These are phyloP conservation scores for Hyphopichia pseudoburtonii DNA, from an alignment of 1,139 yeast genomes.

Conservation along the genomic window DNA sequence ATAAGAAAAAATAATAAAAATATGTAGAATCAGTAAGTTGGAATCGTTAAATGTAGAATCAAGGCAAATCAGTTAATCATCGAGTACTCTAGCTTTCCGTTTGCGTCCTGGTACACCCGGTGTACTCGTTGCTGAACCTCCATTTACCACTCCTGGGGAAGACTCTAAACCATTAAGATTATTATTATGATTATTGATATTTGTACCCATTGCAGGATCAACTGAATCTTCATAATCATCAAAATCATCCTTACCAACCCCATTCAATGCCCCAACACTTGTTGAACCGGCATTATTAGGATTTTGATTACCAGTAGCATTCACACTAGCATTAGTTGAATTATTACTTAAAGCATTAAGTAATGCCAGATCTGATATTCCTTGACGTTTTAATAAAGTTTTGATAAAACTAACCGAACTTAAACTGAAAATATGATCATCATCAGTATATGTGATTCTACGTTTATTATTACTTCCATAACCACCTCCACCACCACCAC, in stretches of 20 bases:
- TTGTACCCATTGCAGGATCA: conserved; percentile 26
- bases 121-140: too few species aligned
- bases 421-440: conserved; percentile 82
- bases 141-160: too few species aligned
- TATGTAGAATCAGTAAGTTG: too few species aligned
- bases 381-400: conserved; percentile 48
- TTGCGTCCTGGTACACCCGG: conserved; percentile 35
- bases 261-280: too few species aligned
- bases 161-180: too few species aligned
- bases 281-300: too few species aligned
- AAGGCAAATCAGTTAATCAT: conserved; percentile 25
- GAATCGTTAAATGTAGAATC: too few species aligned
- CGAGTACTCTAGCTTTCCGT: conserved; percentile 32
- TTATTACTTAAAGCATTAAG: too few species aligned
- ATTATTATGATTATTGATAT: conserved; percentile 6
- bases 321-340: too few species aligned
- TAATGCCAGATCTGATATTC: too few species aligned
- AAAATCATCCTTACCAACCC: conserved; percentile 37
- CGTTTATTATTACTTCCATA: conserved; percentile 46
- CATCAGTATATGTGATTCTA: conserved; percentile 64
- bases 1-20: neutral
- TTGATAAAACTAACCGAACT: conserved; percentile 74
- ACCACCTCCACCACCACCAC: conserved; percentile 18
- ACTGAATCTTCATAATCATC: conserved; percentile 49
- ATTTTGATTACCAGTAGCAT: too few species aligned